Percentiles rank a stretch among this genome's conserved stretches.
These are phyloP conservation scores for Basidioascus undulatus DNA, from an alignment of 768 basidiomycete genomes.

Conservation along the genomic window DNA sequence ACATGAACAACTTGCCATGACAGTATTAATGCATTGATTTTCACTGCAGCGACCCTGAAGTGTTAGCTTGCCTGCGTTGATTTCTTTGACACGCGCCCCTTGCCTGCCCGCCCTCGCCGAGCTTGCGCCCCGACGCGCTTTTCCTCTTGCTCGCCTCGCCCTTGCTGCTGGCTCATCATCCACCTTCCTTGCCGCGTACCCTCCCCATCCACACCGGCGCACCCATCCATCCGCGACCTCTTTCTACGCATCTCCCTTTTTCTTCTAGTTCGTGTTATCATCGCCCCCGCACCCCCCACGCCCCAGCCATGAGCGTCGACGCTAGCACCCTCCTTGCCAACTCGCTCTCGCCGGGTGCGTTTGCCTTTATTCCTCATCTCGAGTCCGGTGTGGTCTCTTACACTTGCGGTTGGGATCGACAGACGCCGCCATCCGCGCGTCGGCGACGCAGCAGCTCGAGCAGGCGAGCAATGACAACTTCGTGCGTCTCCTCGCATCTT, in stretches of 20 bases:
- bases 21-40: too few relatives aligned
- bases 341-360: conserved; percentile 70
- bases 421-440: conserved; percentile 78
- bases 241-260: not conserved
- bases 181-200: too few relatives aligned
- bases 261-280: not conserved
- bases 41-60: too few relatives aligned
- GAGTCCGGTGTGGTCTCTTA: not conserved
- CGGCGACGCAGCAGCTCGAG: conserved; percentile 76
- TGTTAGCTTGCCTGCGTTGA: too few relatives aligned
- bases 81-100: too few relatives aligned
- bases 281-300: not conserved
- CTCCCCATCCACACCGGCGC: too few relatives aligned
- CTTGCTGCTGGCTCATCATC: too few relatives aligned
- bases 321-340: conserved; percentile 74
- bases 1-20: too few relatives aligned
- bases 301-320: conserved; percentile 37
- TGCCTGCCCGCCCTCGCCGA: too few relatives aligned
- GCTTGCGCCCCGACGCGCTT: too few relatives aligned
- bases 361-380: conserved; percentile 15
- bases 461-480: conserved; percentile 67
- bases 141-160: too few relatives aligned
- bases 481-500: conserved; percentile 33
- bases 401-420: not conserved
- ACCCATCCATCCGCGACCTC: too few relatives aligned